Percentiles rank a stretch among this genome's conserved stretches.
These are phyloP conservation scores for Thecaphora thlaspeos DNA, from an alignment of 1,284 basidiomycete species.

Conservation along the genomic window DNA sequence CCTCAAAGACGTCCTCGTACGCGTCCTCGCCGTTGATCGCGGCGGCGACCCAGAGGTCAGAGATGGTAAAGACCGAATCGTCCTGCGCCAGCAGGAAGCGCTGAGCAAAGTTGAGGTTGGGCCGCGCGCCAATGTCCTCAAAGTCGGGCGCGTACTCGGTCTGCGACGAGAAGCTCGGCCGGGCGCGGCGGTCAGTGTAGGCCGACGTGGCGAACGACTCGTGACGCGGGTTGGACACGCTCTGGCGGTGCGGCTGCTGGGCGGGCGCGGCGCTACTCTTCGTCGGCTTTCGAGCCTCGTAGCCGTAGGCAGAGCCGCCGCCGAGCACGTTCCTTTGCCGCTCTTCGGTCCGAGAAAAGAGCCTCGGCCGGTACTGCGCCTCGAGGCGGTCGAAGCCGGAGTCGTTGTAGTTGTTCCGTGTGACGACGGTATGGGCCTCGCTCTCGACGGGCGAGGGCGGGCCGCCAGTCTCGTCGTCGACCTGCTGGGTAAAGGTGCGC, in stretches of 20 bases:
- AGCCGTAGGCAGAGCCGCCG: conserved; percentile 45
- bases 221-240: neutral
- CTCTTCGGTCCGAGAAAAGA: conserved; percentile 42
- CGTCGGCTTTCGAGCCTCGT: conserved; percentile 24
- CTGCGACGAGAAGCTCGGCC: conserved; percentile 21
- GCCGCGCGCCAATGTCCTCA: conserved; percentile 40
- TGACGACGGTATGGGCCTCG: conserved; percentile 42
- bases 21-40: conserved; percentile 81
- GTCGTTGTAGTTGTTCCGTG: conserved; percentile 23
- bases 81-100: conserved; percentile 69
- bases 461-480: conserved; percentile 51
- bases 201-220: conserved; percentile 15
- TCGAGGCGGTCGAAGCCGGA: conserved; percentile 37
- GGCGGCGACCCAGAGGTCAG: conserved; percentile 88
- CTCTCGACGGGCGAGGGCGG: conserved; percentile 42
- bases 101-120: conserved; percentile 69
- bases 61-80: conserved; percentile 80
- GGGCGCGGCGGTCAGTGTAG: conserved; percentile 4
- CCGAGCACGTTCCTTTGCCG: conserved; percentile 39
- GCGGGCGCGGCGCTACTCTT: conserved; percentile 6
- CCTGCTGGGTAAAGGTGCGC: conserved; percentile 50
- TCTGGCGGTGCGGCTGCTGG: neutral
- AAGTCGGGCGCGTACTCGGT: conserved; percentile 50
- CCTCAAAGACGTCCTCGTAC: conserved; percentile 58
- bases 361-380: conserved; percentile 6